phyloP scores from a whole-genome alignment of 352 stramenopile species.

The Phytophthora agathidicida region DNA sequence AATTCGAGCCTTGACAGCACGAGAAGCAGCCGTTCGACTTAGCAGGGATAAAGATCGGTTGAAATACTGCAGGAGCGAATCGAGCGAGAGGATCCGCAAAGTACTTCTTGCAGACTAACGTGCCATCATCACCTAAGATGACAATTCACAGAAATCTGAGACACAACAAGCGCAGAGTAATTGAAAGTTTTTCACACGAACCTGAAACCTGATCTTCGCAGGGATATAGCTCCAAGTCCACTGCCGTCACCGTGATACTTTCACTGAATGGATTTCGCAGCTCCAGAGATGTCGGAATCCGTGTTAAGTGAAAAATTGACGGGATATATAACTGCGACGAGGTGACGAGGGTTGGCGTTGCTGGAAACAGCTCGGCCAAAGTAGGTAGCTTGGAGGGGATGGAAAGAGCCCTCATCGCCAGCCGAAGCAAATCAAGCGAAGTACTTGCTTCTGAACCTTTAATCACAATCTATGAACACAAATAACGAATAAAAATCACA shows the following conservation, averaged over 20 bases:
- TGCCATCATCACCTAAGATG: slow-evolving; percentile 38
- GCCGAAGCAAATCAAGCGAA: slow-evolving; percentile 62
- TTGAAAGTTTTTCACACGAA: slow-evolving; percentile 23
- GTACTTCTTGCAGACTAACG: slow-evolving; percentile 74
- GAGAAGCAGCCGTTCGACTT: slow-evolving; percentile 72
- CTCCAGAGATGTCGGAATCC: slow-evolving; percentile 73
- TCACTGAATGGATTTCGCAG: slow-evolving; percentile 85
- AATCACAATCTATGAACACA: slow-evolving; percentile 61
- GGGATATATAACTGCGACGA: slow-evolving; percentile 79
- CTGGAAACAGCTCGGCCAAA: slow-evolving; percentile 68
- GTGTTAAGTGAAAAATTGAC: slow-evolving; percentile 70
- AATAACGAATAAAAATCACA: neutral
- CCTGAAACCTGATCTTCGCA: slow-evolving; percentile 68
- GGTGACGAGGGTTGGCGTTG: slow-evolving; percentile 72
- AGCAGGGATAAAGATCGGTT: slow-evolving; percentile 77
- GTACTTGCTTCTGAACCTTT: slow-evolving; percentile 60
- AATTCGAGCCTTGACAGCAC: slow-evolving; percentile 73
- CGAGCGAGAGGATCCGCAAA: slow-evolving; percentile 64
- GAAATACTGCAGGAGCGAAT: slow-evolving; percentile 67
- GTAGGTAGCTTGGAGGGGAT: slow-evolving; percentile 71
- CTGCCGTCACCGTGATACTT: slow-evolving; percentile 67
- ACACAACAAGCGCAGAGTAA: neutral
- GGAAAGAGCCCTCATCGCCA: slow-evolving; percentile 54
- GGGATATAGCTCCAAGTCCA: slow-evolving; percentile 79
- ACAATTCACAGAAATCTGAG: no score